phyloP scores from a whole-genome alignment of 176 grass and related monocot species.

The Puccinellia tenuiflora region DNA sequence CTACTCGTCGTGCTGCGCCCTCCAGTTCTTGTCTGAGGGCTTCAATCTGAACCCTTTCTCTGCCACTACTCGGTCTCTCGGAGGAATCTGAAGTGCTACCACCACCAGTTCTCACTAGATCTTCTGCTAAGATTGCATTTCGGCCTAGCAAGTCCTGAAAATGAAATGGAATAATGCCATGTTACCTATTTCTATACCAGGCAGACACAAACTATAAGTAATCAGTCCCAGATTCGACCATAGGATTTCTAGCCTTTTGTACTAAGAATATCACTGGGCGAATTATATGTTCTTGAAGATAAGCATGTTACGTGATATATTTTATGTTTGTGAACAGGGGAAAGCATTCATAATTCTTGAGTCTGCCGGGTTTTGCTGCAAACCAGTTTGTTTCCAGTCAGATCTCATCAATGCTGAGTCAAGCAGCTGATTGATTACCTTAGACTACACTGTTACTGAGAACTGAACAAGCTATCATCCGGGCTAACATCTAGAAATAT shows the following conservation, averaged over 20 bases:
- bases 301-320: constrained; percentile 36
- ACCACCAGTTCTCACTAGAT: constrained; percentile 64
- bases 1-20: constrained; percentile 47
- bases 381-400: constrained; percentile 46
- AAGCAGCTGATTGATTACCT: background rate
- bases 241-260: no score
- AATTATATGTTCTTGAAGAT: background rate
- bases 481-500: no score
- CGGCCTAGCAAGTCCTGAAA: constrained; percentile 77
- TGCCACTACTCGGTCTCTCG: constrained; percentile 49
- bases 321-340: constrained; percentile 18
- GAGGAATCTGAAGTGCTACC: constrained; percentile 44
- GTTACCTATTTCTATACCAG: constrained; percentile 18
- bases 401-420: constrained; percentile 23
- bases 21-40: constrained; percentile 80
- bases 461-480: no score
- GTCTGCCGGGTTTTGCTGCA: constrained; percentile 17
- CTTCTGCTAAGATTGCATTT: constrained; percentile 90
- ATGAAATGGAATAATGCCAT: constrained; percentile 17
- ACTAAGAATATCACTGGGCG: background rate
- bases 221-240: background rate
- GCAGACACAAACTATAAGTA: background rate
- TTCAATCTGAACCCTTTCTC: constrained; percentile 79
- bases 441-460: no score
- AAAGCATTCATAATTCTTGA: constrained; percentile 19